Conservation (phyloP, 805 yeast genomes). For the Starmera quercuum region DNA sequence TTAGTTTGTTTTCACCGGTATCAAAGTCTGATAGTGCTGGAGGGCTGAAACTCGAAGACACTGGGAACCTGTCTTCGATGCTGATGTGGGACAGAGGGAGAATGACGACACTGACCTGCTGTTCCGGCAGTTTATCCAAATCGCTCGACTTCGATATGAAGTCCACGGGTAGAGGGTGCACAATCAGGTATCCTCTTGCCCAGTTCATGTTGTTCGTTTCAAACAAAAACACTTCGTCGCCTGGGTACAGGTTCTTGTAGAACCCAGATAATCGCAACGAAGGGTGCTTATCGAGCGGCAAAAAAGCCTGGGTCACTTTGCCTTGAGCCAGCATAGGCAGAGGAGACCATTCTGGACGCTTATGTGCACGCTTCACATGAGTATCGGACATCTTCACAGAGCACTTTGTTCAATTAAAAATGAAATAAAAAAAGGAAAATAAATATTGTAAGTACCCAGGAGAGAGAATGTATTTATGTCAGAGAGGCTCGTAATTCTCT, state of each 20-base stretch:
- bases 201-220: conserved; percentile 56
- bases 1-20: conserved; percentile 10
- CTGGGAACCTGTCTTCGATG: conserved; percentile 33
- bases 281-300: conserved; percentile 35
- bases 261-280: conserved; percentile 25
- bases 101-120: conserved; percentile 43
- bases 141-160: conserved; percentile 52
- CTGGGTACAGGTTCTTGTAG: conserved; percentile 55
- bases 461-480: too few species aligned
- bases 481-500: too few species aligned
- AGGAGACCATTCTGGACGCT: conserved; percentile 36
- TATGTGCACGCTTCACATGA: too few species aligned
- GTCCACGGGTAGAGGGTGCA: conserved; percentile 65
- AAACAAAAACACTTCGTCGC: conserved; percentile 71
- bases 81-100: conserved; percentile 53
- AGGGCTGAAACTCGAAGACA: conserved; percentile 26
- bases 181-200: conserved; percentile 72
- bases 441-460: too few species aligned
- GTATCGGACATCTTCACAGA: too few species aligned
- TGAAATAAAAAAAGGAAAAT: too few species aligned
- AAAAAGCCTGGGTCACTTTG: conserved; percentile 33
- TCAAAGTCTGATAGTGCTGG: conserved; percentile 21
- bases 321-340: conserved; percentile 38
- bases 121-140: conserved; percentile 56
- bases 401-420: too few species aligned